Evolutionary conservation across 2,329 filamentous ascomycete genomes (phyloP).

Genomic region (Aspergillus pseudotamarii): DNA sequence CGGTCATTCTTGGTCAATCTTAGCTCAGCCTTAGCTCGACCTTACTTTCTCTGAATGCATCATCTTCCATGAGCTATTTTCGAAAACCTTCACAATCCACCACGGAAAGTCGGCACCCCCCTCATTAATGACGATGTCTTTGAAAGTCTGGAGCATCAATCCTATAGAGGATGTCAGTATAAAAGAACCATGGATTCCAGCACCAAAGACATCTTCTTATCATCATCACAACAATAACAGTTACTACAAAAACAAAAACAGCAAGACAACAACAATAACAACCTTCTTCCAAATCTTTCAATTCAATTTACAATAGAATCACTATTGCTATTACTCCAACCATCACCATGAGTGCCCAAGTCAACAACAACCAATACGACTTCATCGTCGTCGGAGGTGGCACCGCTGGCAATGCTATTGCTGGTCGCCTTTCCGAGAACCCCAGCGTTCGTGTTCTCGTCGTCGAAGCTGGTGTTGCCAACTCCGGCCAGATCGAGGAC

Average conservation of each 20-base stretch:
- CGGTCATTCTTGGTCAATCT: not conserved
- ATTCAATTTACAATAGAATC: not conserved
- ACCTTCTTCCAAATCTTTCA: not conserved
- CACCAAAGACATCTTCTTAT: not conserved
- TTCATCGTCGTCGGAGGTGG: slow-evolving; percentile 38
- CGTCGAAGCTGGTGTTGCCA: slow-evolving; percentile 43
- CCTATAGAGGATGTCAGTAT: not conserved
- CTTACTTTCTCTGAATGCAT: not conserved
- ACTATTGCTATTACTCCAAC: not conserved
- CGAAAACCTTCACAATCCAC: not conserved
- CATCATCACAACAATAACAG: not conserved
- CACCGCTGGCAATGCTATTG: slow-evolving; percentile 47
- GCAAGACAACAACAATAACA: not conserved
- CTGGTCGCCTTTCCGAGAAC: slow-evolving; percentile 57
- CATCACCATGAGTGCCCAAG: slow-evolving; percentile 11
- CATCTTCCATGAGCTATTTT: not conserved
- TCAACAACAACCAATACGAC: slow-evolving; percentile 25
- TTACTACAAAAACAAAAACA: not conserved
- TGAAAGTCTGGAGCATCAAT: not conserved
- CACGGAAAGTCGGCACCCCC: slow-evolving; percentile 1
- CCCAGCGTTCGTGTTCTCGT: slow-evolving; percentile 44
- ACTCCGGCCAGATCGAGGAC: slow-evolving; percentile 52
- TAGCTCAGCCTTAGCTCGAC: not conserved
- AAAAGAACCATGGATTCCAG: not conserved
- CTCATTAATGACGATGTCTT: not conserved